Base-by-base conservation (phyloP, 2,329 filamentous ascomycete genomes). In the Mycosphaerelloides madeirae region DNA sequence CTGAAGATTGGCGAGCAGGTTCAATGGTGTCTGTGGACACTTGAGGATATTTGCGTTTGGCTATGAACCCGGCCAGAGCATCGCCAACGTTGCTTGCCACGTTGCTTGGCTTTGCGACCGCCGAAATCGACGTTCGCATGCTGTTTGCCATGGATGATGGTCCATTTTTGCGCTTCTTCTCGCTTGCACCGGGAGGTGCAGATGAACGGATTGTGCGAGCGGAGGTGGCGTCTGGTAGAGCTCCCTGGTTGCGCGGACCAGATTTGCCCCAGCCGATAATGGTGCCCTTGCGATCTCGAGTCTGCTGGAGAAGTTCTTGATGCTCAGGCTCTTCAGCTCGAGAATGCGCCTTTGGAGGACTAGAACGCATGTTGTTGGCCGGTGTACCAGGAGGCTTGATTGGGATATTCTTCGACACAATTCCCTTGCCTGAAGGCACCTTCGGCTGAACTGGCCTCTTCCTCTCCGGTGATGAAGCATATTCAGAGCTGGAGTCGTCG, bases 161-260 rank as follows among this genome's bases (percentile, higher is more conserved):
- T 13, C 43, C 35, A n/a, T 35, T 43, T 12, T 32, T 33, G 31
- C 29, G 43, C 16, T 32, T 38, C 13, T 3, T 29, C 13, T 36
- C 19, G 31, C 42, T 25, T 36, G 15, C 12, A 8, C 9, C 22
- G 5, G 22, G 22, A 25, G 22, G 22, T 25, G 22, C 22, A 25
- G 5, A 6, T 9, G 9, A 25, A 6, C 22, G 22, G 5, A 25
- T 37, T 31, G 43, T 51, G 9, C 14, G n/a, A 1, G 31, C 29
- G 3, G 18, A n/a, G 12, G 39, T 34, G 9, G 9, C 22, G 22
- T 25, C 22, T 25, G 22, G 22, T 25, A 25, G 22, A 25, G 22
- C 18, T 15, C 62, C 61, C 44, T 64, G 62, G 37, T 65, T 65
- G 3, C 49, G 57, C 6, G 61, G 61, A 7, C 61, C 62, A 7